These are phyloP conservation scores for Irpex sp. DNA, from an alignment of 1,284 basidiomycete genomes.

Conservation along the genomic window DNA sequence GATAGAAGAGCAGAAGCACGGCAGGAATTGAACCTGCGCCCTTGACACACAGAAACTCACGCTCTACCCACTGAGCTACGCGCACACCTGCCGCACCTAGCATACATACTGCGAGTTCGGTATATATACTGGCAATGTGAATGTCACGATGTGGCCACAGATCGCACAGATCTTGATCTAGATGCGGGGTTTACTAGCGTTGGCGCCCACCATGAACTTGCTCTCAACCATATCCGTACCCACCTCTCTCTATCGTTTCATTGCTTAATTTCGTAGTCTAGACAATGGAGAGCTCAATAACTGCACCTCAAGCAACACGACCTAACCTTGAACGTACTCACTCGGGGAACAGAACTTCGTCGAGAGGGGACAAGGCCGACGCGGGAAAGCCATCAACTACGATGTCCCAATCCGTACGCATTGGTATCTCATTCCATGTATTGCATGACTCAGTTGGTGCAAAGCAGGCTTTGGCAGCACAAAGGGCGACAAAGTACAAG, in stretches of 20 bases:
- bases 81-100: background rate
- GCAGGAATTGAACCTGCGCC: background rate
- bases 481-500: conserved; percentile 21
- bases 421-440: background rate
- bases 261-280: background rate
- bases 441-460: background rate
- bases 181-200: background rate
- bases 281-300: background rate
- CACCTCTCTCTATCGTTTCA: background rate
- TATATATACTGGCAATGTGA: no score
- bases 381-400: background rate
- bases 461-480: conserved; percentile 5
- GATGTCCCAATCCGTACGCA: background rate
- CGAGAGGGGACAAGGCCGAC: background rate
- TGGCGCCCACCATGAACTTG: background rate
- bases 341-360: background rate
- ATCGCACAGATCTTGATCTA: background rate
- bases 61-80: conserved; percentile 1
- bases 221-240: no score
- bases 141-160: no score
- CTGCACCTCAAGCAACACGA: background rate
- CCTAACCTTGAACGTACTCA: conserved; percentile 5
- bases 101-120: background rate
- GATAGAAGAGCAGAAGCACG: background rate
- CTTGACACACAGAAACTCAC: background rate